Evolutionary conservation across 1,284 basidiomycete genomes (phyloP), one percentile per base, ranked within the genome.

Genomic region (Austroboletus niveus): DNA sequence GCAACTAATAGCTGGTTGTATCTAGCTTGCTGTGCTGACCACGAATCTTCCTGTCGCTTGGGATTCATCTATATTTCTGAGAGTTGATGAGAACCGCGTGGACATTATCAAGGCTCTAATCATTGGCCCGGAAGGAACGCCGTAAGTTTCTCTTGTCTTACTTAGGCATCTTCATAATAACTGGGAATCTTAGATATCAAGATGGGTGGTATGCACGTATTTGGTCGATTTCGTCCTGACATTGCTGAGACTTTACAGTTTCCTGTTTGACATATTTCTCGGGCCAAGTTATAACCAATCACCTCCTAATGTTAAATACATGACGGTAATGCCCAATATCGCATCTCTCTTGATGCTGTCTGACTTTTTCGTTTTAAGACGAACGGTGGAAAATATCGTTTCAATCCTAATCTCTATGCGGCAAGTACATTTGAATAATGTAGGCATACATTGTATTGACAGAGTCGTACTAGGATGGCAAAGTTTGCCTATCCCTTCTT

Each of bases 21-120:
- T 44, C 42, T 69, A 95, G 88, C 83, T 96, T 50, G 92, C 92
- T 0, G 90, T 93, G 22, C 78, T 96, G 38, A 92, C 92, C 1
- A 93, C 90, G 15, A 94, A 92, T 63, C 72, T 96, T 17, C 94
- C 94, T 20, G 85, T 92, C 7, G 86, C 89, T 5, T 95, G 91
- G 89, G 82, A 91, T 63, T 94, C 92, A 5, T 92, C 91, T 1
- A 85, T 96, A 58, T 94, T 94, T 72, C 70, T 95, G 48, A 81
- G 87, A 48, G 90, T 92, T 9, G 90, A 93, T 62, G 90, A 94
- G 70, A 84, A 81, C 15, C 82, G 93, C 32, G 92, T 94, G 5
- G 93, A 95, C 65, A 80, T 94, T 41, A 91, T 95, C 71, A 96
- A 95, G 66, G 91, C 89, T 3, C 73, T 90, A 52, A 94, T 95